A percentile compares a stretch with the other conserved stretches of the same genome.
Conservation (phyloP, 1,284 basidiomycete genomes). For the Fistulinella cinereoalba region DNA sequence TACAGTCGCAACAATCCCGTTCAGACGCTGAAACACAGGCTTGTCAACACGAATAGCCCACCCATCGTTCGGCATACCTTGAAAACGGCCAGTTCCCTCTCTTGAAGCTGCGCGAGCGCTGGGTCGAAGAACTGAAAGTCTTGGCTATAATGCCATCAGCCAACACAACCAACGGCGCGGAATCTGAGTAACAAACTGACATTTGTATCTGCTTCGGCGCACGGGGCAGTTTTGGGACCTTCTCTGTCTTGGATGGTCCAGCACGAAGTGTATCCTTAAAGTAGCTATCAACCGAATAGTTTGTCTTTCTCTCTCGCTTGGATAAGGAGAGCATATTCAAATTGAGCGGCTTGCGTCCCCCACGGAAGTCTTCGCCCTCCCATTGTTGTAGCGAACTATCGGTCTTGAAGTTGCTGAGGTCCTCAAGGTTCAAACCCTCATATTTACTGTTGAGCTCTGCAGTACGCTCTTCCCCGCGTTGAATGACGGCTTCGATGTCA, state of each 20-base stretch:
- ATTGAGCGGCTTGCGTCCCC: slow-evolving; percentile 68
- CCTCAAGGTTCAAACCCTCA: slow-evolving; percentile 86
- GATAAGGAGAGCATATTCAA: slow-evolving; percentile 87
- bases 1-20: slow-evolving; percentile 71
- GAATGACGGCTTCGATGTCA: slow-evolving; percentile 94
- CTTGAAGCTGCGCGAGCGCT: slow-evolving; percentile 80
- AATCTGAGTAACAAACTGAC: slow-evolving; percentile 43
- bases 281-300: slow-evolving; percentile 93
- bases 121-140: slow-evolving; percentile 98
- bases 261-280: slow-evolving; percentile 91
- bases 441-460: slow-evolving; percentile 90
- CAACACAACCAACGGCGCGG: too few relatives aligned
- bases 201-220: slow-evolving; percentile 88
- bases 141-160: slow-evolving; percentile 50
- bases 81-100: slow-evolving; percentile 82
- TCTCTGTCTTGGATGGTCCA: slow-evolving; percentile 76
- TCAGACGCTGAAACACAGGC: slow-evolving; percentile 46
- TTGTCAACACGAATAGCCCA: not conserved
- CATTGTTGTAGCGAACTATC: slow-evolving; percentile 89
- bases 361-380: slow-evolving; percentile 94
- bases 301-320: slow-evolving; percentile 94
- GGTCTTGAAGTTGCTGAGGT: slow-evolving; percentile 95
- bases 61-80: slow-evolving; percentile 45
- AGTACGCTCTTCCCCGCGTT: slow-evolving; percentile 89
- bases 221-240: slow-evolving; percentile 79